A percentile compares a stretch with the other conserved stretches of the same genome.
Conservation (phyloP, 352 stramenopile species). For the Blastocystis sp. region DNA sequence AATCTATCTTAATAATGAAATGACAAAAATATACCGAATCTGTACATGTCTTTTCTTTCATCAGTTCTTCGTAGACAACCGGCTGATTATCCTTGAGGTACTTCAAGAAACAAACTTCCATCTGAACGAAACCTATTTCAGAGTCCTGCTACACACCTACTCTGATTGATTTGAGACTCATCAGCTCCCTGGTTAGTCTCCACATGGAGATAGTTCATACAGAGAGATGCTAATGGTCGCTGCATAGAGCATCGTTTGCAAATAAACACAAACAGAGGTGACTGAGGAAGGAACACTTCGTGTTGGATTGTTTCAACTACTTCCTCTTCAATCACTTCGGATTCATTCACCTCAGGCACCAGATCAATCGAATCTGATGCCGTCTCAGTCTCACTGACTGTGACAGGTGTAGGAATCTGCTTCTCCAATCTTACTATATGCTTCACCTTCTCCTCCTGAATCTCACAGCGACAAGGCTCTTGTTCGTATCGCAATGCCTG, state of each 20-base stretch:
- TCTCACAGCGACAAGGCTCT: not conserved
- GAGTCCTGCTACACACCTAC: too few relatives aligned
- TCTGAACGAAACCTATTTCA: slow-evolving; percentile 2
- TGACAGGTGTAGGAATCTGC: not conserved
- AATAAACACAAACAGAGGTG: slow-evolving; percentile 23
- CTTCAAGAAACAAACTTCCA: not conserved
- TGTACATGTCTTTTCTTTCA: slow-evolving; percentile 3
- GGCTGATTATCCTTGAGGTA: not conserved
- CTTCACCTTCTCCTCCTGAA: slow-evolving; percentile 26
- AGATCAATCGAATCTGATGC: not conserved
- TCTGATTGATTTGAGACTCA: not conserved
- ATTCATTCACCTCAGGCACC: not conserved
- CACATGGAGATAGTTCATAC: slow-evolving; percentile 36
- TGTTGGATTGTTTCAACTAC: not conserved
- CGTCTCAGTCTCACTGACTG: not conserved
- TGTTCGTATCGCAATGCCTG: slow-evolving; percentile 90
- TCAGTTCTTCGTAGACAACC: not conserved
- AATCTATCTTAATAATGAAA: not conserved
- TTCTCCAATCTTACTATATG: not conserved
- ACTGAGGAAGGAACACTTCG: not conserved
- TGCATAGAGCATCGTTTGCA: not conserved
- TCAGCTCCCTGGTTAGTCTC: not conserved
- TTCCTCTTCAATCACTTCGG: slow-evolving; percentile 32
- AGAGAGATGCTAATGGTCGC: slow-evolving; percentile 16
- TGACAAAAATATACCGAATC: not conserved